Base-by-base conservation (phyloP, 2,329 filamentous ascomycete genomes). In the Aspergillaceae sp. region DNA sequence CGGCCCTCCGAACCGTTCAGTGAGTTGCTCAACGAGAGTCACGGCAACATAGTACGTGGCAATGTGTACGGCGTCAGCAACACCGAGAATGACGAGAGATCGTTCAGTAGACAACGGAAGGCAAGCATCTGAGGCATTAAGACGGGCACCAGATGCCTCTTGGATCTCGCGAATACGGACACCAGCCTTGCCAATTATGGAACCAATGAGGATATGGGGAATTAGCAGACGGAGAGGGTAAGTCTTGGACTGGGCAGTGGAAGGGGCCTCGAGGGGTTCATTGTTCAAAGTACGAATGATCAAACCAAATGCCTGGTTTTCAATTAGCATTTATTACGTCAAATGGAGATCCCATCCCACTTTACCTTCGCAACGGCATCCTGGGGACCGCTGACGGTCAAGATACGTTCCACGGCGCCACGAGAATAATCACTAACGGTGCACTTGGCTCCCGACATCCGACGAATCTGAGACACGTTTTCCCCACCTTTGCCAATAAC, bases 271-370 rank as follows among this genome's bases (percentile, higher is more conserved):
- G 44, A 98, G 78, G 32, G 89, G 86, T 72, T 98, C 92, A 63
- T 97, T 95, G 77, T 98, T 98, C 52, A 98, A 76, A 3, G 92
- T 98, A 60, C 92, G 88, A 60, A 98, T 96, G 64, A 98, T 98
- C 56, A 98, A 77, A 64, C 92, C 92, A 67, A 98, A 98, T 11
- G 92, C 92, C 87, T 92, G 44, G 42, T 40, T 27, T 29, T 55
- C 42, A 50, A 51, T 56, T 45, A 58, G 49, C 44, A 43, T 29
- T 11, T 11, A 7, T 32, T 35, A 36, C 30, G 42, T 7, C 8
- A 34, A 46, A 37, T 34, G 46, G 69, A 59, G 11, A 42, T 41
- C 28, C 41, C 26, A 29, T 33, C 44, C 41, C 49, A 48, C 68
- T 75, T 59, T 75, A 91, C 88, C 82, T 98, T 98, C 57, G 92